Evolutionary conservation across 2,329 filamentous ascomycete genomes (phyloP).

Genomic region (Botrytis elliptica): DNA sequence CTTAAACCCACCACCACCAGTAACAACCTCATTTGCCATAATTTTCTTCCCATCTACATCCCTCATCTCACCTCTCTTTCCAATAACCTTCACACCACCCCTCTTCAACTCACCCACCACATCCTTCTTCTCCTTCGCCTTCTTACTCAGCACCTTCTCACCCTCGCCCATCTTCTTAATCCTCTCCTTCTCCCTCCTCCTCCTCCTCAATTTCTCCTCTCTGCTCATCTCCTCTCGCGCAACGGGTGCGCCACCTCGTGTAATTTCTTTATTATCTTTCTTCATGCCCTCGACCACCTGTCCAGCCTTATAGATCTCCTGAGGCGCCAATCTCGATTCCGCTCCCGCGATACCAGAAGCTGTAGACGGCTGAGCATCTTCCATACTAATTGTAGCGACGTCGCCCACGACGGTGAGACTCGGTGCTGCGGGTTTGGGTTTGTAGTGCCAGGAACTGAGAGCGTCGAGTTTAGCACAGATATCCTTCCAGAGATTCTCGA

Average conservation of each 20-base stretch:
- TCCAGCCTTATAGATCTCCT: constrained; percentile 87
- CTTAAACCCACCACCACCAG: constrained; percentile 59
- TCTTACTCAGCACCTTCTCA: constrained; percentile 55
- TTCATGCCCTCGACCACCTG: constrained; percentile 58
- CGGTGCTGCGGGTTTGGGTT: constrained; percentile 80
- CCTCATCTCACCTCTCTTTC: constrained; percentile 80
- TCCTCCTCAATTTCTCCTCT: constrained; percentile 76
- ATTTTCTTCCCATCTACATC: constrained; percentile 81
- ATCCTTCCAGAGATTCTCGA: constrained; percentile 79
- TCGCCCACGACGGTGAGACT: constrained; percentile 84
- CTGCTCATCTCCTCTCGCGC: constrained; percentile 82
- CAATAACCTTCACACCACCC: constrained; percentile 89
- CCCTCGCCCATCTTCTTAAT: constrained; percentile 65
- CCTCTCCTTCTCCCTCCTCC: constrained; percentile 82
- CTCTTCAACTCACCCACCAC: constrained; percentile 62
- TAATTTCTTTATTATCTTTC: constrained; percentile 66
- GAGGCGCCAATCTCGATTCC: constrained; percentile 79
- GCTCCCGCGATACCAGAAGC: constrained; percentile 69
- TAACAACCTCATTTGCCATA: constrained; percentile 50
- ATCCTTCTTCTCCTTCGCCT: constrained; percentile 54
- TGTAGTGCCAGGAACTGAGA: constrained; percentile 92
- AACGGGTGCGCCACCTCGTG: constrained; percentile 75
- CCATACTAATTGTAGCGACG: constrained; percentile 88
- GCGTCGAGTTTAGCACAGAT: constrained; percentile 79
- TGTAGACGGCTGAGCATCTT: constrained; percentile 87